Evolutionary conservation across 2,329 filamentous ascomycete species (phyloP).

Genomic region (Monilinia fructicola): DNA sequence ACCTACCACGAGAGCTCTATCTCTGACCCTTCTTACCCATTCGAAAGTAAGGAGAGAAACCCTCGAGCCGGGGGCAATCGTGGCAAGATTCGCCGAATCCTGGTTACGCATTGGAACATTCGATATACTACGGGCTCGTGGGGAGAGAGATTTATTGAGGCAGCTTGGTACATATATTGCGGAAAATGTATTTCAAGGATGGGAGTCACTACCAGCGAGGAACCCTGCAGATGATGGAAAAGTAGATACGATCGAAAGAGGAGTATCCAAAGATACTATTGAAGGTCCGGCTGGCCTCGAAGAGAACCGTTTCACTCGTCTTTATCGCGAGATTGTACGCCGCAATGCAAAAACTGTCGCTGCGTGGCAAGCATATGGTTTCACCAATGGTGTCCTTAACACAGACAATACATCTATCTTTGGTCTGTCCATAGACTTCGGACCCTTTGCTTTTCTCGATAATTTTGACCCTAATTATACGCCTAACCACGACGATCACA

Average conservation of each 20-base stretch:
- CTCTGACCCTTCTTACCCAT: constrained; percentile 73
- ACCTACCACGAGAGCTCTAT: constrained; percentile 81
- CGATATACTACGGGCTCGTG: constrained; percentile 80
- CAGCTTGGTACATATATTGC: constrained; percentile 79
- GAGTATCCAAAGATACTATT: constrained; percentile 56
- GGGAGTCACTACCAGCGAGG: constrained; percentile 74
- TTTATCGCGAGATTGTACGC: constrained; percentile 84
- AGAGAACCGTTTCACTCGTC: constrained; percentile 81
- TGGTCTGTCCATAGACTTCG: constrained; percentile 89
- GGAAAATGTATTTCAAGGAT: constrained; percentile 83
- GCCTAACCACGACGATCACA: constrained; percentile 91
- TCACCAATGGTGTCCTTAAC: constrained; percentile 97
- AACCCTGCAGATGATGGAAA: constrained; percentile 51
- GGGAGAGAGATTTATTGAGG: constrained; percentile 72
- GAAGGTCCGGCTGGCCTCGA: constrained; percentile 67
- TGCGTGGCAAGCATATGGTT: constrained; percentile 96
- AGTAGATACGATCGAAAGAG: constrained; percentile 44
- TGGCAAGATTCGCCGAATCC: constrained; percentile 83
- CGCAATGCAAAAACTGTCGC: constrained; percentile 87
- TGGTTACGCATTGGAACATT: constrained; percentile 97
- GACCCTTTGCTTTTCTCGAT: constrained; percentile 96
- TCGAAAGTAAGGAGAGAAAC: constrained; percentile 74
- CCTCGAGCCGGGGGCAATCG: constrained; percentile 87
- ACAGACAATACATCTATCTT: constrained; percentile 95
- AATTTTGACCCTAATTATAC: constrained; percentile 94